Evolutionary conservation across 768 basidiomycete species (phyloP), one percentile per base, ranked within the genome.

Genomic region (Suillus clintonianus): DNA sequence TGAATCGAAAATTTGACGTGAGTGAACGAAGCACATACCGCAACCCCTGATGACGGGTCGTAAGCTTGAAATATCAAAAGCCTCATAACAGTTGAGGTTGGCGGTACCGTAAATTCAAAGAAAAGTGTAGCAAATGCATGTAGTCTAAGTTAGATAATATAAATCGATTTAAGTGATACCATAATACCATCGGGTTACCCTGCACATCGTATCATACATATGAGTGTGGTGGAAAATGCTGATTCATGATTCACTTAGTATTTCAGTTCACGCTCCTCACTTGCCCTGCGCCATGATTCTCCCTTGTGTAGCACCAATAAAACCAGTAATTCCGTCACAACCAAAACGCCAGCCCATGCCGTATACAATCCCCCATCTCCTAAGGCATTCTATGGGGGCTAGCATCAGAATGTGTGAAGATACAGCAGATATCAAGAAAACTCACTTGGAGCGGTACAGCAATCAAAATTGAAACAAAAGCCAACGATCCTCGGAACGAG

Each of bases 341-440:
- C 64, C 69, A 92, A 69, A 0, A 94, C 37, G 1, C 82, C 83
- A 0, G 81, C 79, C 77, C 85, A 90, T 1, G 91, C 79, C 0
- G 90, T 88, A 72, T 93, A 95, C 62, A 90, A 78, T 72, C 92
- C 82, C 72, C 93, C 93, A 69, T 95, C 93, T 0, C 93, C 93
- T 36, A 94, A 78, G 1, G 83, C 79, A 62, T 88, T 81, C 83
- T 92, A 67, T 5, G 67, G 64, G 64, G 17, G 34, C 55, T 27
- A 22, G 19, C 34, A 55, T 63, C 34, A 53, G 43, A 2, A 47
- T 8, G 14, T 34, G 62, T 9, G 24, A 45, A 45, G 13, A 39
- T 42, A 32, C 7, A 24, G 19, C 19, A 24, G 6, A 15, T 24
- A 15, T 7, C 22, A 17, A 15, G 4, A 5, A 1, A 24, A 17